Evolutionary conservation across 2,329 filamentous ascomycete genomes (phyloP), one percentile per base, ranked within the genome.

Genomic region (Claviceps digitariae): DNA sequence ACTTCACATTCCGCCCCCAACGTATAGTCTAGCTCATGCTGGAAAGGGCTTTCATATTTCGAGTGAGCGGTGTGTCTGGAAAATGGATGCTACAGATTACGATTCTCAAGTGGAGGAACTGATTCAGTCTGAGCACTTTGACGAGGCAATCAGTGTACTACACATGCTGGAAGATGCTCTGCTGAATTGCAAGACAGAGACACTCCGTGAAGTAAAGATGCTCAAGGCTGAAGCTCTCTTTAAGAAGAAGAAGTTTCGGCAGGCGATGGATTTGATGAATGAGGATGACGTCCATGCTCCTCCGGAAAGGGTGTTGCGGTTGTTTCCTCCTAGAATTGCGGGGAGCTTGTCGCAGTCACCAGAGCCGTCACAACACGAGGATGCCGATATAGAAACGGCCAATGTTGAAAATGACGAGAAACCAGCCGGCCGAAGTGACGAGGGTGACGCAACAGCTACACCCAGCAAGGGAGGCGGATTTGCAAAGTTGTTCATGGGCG

Each of bases 41-140:
- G 93, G 88, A 3, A 98, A 98, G 66, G 91, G 90, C 0, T 98
- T 98, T 61, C 79, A 97, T 55, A 90, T 97, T 51, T 85, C 86
- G 21, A 96, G 91, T 64, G 93, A 97, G 53, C 79, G 93, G 46
- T 86, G 79, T 36, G 87, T 98, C 40, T 98, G 93, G 93, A 86
- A 93, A 61, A 97, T 98, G 93, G 87, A 84, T 57, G 87, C 91
- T 3, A 82, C 90, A 40, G 86, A 90, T 59, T 98, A 98, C 64
- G 88, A 95, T 65, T 82, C 83, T 2, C 93, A 98, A 64, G 82
- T 97, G 23, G 81, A 90, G 55, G 82, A 93, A 58, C 76, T 98
- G 27, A 82, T 95, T 1, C 78, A 83, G 21, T 80, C 78, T 55
- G 81, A 78, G 10, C 79, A 81, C 56, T 87, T 90, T 52, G 91